Evolutionary conservation across 192 early-diverging fungal genomes (phyloP), one percentile per base, ranked within the genome.

Genomic region (Rhizophagus clarus): DNA sequence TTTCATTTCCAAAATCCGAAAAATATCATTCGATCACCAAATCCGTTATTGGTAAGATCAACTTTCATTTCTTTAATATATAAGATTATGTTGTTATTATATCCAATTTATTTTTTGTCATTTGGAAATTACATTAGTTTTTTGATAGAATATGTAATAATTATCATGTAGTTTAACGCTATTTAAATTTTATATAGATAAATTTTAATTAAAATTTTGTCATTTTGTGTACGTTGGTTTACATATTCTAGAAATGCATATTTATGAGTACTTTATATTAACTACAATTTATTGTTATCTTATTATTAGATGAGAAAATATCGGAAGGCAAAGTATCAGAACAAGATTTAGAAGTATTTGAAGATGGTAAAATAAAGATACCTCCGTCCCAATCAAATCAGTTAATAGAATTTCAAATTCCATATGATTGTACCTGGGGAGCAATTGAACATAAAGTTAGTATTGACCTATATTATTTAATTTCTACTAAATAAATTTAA

Each of bases 391-490:
- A 74, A 28, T 28, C 85, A 26, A 61, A 89, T 68, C 82, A 88
- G 62, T 17, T 69, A 47, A 73, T 90, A 9, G 77, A 81, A 17
- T 84, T 91, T 37, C 68, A 80, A 37, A 73, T 91, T 12, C 82
- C 85, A n/a, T 88, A 87, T 34, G 85, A 82, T 45, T 84, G 83
- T 14, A 76, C 82, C 24, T 82, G 86, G 81, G 80, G 79, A 14
- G 69, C 84, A 72, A 76, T 77, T 68, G 83, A 84, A 40, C 82
- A 83, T 69, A 81, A 81, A 56, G 87, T 86, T 29, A 10, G 63
- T 31, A 11, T 10, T 28, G 63, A 31, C 32, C 1, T 31, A 20
- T 72, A 40, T 72, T 72, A 22, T 22, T 72, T 72, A 72, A 9
- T 12, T 42, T 6, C 47, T 40, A 40, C 6, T 40, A 40, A 49